These are phyloP conservation scores for Phascolomyces articulosus DNA, from an alignment of 371 early-diverging fungal species.

Conservation along the genomic window DNA sequence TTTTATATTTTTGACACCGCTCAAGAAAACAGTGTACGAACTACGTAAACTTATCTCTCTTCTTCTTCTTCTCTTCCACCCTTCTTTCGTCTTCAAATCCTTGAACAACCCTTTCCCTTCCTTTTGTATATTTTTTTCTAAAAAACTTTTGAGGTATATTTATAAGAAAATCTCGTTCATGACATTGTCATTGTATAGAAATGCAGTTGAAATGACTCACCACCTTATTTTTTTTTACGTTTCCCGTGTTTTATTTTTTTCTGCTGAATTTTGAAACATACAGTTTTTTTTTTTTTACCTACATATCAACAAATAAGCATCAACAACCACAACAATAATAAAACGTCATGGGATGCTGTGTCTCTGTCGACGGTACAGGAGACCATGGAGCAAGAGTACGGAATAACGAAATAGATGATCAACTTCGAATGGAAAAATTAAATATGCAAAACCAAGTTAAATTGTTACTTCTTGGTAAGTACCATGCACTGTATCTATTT, in stretches of 20 bases:
- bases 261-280: no score
- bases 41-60: neutral
- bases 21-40: neutral
- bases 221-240: neutral
- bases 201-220: neutral
- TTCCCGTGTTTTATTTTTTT: neutral
- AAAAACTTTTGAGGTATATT: no score
- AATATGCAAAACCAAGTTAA: constrained; percentile 89
- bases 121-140: no score
- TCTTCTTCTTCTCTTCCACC: neutral
- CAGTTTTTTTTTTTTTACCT: no score
- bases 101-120: neutral
- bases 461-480: constrained; percentile 90
- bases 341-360: constrained; percentile 87
- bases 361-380: constrained; percentile 82
- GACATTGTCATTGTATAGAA: no score
- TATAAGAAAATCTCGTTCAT: no score
- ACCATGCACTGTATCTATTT: no score
- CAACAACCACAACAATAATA: no score
- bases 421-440: constrained; percentile 80
- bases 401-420: constrained; percentile 90
- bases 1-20: neutral
- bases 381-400: constrained; percentile 48
- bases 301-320: no score
- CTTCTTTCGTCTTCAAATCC: neutral